Conservation (phyloP, 768 basidiomycete genomes). For the Agaricus subrufescens region DNA sequence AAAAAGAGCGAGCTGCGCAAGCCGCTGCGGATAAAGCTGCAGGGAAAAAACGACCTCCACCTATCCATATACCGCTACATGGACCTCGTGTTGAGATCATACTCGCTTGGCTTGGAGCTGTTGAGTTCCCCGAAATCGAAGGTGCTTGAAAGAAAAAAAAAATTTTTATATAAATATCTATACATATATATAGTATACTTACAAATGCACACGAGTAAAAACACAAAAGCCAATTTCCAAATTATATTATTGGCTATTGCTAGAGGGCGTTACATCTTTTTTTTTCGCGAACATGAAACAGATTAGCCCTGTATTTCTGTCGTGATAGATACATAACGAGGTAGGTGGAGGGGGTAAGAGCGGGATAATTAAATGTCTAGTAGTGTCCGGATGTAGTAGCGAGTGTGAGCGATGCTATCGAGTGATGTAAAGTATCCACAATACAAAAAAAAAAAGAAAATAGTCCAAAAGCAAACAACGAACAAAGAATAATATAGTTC, state of each 20-base stretch:
- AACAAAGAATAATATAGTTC: not conserved
- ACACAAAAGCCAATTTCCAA: too few species aligned
- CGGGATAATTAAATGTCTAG: not conserved
- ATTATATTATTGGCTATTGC: too few species aligned
- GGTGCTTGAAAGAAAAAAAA: not conserved
- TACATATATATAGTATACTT: too few species aligned
- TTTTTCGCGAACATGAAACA: too few species aligned
- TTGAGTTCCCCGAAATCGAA: constrained; percentile 74
- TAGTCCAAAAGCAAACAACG: not conserved
- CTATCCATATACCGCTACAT: constrained; percentile 80
- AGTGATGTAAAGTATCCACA: not conserved
- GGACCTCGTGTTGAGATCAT: constrained; percentile 84
- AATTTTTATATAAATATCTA: too few species aligned
- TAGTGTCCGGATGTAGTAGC: not conserved
- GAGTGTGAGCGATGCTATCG: constrained; percentile 5
- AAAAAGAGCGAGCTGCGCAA: constrained; percentile 54
- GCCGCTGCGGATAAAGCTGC: constrained; percentile 43
- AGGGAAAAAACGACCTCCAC: constrained; percentile 46
- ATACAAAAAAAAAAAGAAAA: not conserved
- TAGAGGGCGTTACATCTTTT: too few species aligned
- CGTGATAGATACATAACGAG: too few species aligned
- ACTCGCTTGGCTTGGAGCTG: constrained; percentile 80
- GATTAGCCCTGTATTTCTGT: too few species aligned
- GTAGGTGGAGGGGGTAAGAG: too few species aligned
- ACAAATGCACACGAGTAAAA: too few species aligned